Evolutionary conservation across 352 stramenopile genomes (phyloP), one percentile per base, ranked within the genome.

Genomic region (Thraustochytrium striatum): DNA sequence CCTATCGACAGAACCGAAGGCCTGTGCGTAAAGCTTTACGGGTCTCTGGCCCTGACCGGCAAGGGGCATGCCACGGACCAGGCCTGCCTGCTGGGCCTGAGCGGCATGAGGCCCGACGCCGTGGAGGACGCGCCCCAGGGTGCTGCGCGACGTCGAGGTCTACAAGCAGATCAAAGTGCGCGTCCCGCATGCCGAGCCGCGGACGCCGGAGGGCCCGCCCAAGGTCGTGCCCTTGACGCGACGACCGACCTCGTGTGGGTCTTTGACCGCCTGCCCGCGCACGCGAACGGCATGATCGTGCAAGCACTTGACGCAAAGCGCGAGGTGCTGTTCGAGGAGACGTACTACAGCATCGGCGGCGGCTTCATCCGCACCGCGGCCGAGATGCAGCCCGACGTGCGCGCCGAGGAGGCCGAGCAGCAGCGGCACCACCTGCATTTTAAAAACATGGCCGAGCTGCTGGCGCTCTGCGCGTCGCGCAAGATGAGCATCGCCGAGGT

Each of bases 271-370:
- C 43, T 55, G 47, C 43, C 43, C 32, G 65, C 58, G 65, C 81
- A 84, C 52, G 70, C 81, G 9, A 84, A 84, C 61, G 81, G 58
- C 50, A 84, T 84, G 81, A 84, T 57, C 19, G 41, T 84, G 19
- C 57, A 61, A 28, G 75, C 78, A 1, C 36, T 78, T 13, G 58
- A 55, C 11, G 28, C 55, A 1, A 70, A 44, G 35, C 41, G 83
- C n/a, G 58, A 57, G 7, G 0, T 68, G 13, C n/a, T 75, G 21
- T 39, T 69, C 61, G 55, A 81, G 61, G 65, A 84, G 52, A 84
- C 79, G 21, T 84, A 84, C 57, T 84, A 81, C 50, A 70, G 38
- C 36, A 82, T 84, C 38, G 81, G 81, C 25, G 81, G 81, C 28
- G 81, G 81, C 11, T 82, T 82, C 36, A 84, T 84, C 43, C 61